Conservation (phyloP, 2,329 filamentous ascomycete species). For the Trichoderma sp. region DNA sequence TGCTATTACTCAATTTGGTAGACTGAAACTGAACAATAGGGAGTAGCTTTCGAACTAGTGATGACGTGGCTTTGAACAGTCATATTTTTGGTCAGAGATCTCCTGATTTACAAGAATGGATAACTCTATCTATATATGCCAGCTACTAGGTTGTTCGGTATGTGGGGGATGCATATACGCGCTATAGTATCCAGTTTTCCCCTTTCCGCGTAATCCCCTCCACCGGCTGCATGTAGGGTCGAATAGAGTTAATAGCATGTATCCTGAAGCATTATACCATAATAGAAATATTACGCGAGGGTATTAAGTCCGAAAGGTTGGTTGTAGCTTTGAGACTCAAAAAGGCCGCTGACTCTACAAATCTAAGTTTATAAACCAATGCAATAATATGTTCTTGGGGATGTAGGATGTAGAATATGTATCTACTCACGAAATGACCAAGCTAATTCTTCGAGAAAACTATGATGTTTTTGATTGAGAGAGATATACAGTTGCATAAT, state of each 20-base stretch:
- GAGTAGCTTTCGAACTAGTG: background rate
- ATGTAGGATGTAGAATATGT: background rate
- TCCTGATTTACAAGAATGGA: background rate
- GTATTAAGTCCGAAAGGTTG: background rate
- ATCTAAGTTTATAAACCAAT: background rate
- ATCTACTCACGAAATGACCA: background rate
- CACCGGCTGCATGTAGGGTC: background rate
- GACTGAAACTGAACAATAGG: background rate
- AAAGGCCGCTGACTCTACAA: no score
- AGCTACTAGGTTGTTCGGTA: background rate
- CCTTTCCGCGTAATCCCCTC: background rate
- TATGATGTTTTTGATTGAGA: background rate
- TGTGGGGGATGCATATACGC: background rate
- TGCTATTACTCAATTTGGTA: background rate
- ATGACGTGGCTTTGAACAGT: background rate
- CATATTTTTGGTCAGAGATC: background rate
- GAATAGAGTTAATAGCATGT: no score
- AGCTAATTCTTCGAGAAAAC: background rate
- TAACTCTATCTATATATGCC: background rate
- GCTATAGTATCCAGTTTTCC: background rate
- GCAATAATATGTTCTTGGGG: background rate
- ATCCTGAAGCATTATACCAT: no score
- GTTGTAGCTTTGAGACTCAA: no score
- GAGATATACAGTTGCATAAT: background rate
- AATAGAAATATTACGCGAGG: background rate